These are phyloP conservation scores for Lachancea waltii DNA, from an alignment of 805 yeast species.

Conservation along the genomic window DNA sequence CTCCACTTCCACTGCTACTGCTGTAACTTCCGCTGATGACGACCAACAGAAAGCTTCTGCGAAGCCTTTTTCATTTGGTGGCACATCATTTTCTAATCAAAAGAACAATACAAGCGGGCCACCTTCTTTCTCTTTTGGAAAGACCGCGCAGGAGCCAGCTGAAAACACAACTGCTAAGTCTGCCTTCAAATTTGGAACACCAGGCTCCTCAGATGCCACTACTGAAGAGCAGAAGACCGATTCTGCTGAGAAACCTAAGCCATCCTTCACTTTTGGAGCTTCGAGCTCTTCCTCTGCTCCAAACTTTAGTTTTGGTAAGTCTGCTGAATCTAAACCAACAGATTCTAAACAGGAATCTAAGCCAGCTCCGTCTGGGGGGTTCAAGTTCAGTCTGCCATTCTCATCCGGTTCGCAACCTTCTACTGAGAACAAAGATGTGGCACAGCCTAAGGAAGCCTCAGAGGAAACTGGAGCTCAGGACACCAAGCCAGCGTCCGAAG, in stretches of 20 bases:
- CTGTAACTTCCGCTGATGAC: too few species aligned
- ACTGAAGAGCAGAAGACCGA: constrained; percentile 10
- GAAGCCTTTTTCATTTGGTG: too few species aligned
- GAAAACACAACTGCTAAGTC: constrained; percentile 11
- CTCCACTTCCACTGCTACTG: too few species aligned
- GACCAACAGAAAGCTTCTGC: neutral
- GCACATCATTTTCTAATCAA: too few species aligned
- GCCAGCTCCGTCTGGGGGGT: constrained; percentile 28
- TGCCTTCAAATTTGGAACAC: constrained; percentile 18
- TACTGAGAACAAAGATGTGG: constrained; percentile 8
- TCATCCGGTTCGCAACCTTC: constrained; percentile 9
- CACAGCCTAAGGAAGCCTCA: too few species aligned
- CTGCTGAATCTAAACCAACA: constrained; percentile 8
- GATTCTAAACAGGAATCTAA: too few species aligned
- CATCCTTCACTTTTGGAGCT: constrained; percentile 22
- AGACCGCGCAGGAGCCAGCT: too few species aligned
- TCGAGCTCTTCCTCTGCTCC: constrained; percentile 18
- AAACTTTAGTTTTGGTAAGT: constrained; percentile 24
- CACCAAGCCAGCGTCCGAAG: constrained; percentile 34
- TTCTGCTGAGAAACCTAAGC: constrained; percentile 10
- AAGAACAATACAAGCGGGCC: too few species aligned
- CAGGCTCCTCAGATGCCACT: constrained; percentile 1
- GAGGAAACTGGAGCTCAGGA: constrained; percentile 22
- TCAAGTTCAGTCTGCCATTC: constrained; percentile 32
- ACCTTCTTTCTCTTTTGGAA: constrained; percentile 15